These are phyloP conservation scores for Penicillium sp. DNA, from an alignment of 2,329 filamentous ascomycete genomes.

Conservation along the genomic window DNA sequence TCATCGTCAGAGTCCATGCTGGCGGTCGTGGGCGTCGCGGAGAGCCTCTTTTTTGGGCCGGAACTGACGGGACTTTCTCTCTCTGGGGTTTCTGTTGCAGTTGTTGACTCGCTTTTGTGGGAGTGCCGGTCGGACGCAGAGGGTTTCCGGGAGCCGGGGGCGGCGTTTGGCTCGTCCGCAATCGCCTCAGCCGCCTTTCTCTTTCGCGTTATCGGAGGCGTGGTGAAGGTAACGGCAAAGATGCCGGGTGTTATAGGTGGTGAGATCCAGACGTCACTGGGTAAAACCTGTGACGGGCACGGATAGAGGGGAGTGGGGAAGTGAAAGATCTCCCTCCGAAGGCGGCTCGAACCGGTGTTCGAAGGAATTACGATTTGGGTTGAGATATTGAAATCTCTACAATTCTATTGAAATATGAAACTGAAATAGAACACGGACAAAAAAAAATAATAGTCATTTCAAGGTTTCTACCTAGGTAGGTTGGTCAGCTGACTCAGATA, in stretches of 20 bases:
- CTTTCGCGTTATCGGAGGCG: constrained; percentile 47
- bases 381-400: background rate
- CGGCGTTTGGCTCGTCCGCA: constrained; percentile 22
- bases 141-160: constrained; percentile 21
- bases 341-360: background rate
- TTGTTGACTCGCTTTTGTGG: constrained; percentile 19
- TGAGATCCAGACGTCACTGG: constrained; percentile 3
- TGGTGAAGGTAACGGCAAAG: constrained; percentile 35
- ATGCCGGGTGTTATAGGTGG: constrained; percentile 7
- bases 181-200: constrained; percentile 46
- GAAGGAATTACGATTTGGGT: background rate
- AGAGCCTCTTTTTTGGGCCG: constrained; percentile 21
- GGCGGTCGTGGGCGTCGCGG: constrained; percentile 40
- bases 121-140: constrained; percentile 21
- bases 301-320: constrained; percentile 8
- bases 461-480: background rate
- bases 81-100: constrained; percentile 6
- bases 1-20: constrained; percentile 95
- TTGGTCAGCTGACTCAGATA: background rate
- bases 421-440: background rate
- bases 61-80: constrained; percentile 15
- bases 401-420: background rate
- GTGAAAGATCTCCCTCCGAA: background rate
- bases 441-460: background rate
- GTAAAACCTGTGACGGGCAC: constrained; percentile 5